Base-by-base conservation (phyloP, 1,284 basidiomycete species). In the Boletus nobilissimus region DNA sequence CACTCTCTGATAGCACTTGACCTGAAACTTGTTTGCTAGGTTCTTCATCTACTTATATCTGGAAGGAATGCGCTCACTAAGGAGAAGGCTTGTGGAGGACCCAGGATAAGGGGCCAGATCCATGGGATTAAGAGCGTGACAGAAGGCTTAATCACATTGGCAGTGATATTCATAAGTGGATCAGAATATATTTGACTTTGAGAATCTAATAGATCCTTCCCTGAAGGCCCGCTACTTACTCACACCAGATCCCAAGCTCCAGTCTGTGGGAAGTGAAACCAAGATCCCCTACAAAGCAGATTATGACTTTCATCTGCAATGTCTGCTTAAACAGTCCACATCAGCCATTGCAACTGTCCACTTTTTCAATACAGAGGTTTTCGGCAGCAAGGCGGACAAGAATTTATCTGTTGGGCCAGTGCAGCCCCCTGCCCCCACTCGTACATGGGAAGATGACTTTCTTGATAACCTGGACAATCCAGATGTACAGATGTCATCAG, bases 241-340 rank as follows among this genome's bases (percentile, higher is more conserved):
- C 5, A 32, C 39, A 1, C 48, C 65, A 8, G 70, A 78, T 18
- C 5, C 64, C 10, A 51, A 78, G n/a, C 77, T 78, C 19, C 65
- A 51, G 18, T 26, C 72, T 8, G 13, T 68, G 8, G 70, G 72
- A 3, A 34, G 14, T 19, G 29, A 64, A 29, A 77, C 57, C 0
- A 72, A 66, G 43, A 78, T 78, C 13, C 63, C 43, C 3, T 78
- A 78, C 18, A 16, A 78, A 60, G 63, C 2, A 0, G 72, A 78
- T n/a, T 78, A 72, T 2, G 14, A 78, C 39, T 78, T 78, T 26
- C 11, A 8, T 62, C 34, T 8, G 9, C 43, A 46, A 46, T 11
- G 10, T 46, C 43, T 46, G 43, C 19, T 10, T 19, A 46, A 11
- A 19, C 43, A 19, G 11, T 46, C 43, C 43, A 46, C 10, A 10